phyloP scores from a whole-genome alignment of 2,329 filamentous ascomycete genomes.

The Drechslerella coelobrocha region DNA sequence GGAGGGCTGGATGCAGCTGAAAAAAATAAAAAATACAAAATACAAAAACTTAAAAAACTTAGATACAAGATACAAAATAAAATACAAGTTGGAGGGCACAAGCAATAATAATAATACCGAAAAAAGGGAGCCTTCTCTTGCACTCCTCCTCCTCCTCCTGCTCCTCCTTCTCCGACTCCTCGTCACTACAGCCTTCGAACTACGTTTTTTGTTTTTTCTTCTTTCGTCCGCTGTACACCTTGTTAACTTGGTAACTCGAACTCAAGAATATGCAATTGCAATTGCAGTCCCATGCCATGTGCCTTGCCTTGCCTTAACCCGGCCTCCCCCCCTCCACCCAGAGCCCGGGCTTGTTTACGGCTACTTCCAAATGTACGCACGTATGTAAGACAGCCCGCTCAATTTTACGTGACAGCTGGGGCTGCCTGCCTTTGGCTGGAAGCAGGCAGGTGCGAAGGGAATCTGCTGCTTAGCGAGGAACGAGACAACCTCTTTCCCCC shows the following conservation, averaged over 20 bases:
- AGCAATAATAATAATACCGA: no score
- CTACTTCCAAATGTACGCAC: constrained; percentile 37
- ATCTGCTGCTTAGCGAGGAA: constrained; percentile 25
- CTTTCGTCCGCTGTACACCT: not conserved
- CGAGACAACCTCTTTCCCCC: constrained; percentile 15
- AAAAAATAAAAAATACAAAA: not conserved
- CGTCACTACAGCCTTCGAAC: not conserved
- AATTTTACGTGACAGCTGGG: constrained; percentile 35
- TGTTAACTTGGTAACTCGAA: not conserved
- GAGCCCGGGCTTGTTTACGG: constrained; percentile 46
- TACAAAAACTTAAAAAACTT: not conserved
- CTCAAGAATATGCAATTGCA: not conserved
- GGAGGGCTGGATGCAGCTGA: not conserved
- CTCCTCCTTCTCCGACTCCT: not conserved
- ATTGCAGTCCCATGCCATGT: not conserved
- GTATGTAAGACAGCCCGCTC: constrained; percentile 48
- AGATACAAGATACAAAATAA: no score
- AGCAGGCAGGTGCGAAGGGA: constrained; percentile 40
- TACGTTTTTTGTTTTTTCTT: not conserved
- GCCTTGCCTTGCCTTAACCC: constrained; percentile 7
- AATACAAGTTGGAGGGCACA: no score
- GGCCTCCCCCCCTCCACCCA: constrained; percentile 4
- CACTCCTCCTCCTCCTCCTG: not conserved
- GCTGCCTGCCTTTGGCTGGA: constrained; percentile 14
- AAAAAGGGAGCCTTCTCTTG: not conserved